Conservation (phyloP, 306 rosid genomes). For the Pterocarpus macrocarpus region DNA sequence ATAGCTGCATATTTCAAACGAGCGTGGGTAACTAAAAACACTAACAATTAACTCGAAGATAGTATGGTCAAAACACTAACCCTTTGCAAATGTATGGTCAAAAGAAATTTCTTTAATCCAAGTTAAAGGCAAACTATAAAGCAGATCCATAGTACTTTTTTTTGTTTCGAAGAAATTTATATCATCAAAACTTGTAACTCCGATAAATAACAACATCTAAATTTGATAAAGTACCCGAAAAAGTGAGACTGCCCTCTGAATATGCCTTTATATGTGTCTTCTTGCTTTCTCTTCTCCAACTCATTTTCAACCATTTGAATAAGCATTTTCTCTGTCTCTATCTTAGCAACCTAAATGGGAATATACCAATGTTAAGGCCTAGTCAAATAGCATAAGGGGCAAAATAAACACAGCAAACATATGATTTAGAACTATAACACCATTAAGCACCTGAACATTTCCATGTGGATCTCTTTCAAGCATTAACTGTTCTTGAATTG, state of each 20-base stretch:
- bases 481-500: conserved; percentile 96
- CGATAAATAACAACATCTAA: conserved; percentile 26
- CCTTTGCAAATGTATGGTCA: conserved; percentile 17
- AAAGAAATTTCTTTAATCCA: neutral
- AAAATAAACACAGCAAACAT: conserved; percentile 42
- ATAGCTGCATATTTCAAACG: conserved; percentile 63
- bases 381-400: conserved; percentile 28
- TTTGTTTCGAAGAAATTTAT: conserved; percentile 11
- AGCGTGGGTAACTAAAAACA: conserved; percentile 35
- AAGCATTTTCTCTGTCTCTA: conserved; percentile 99
- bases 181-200: conserved; percentile 37
- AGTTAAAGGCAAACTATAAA: conserved; percentile 9
- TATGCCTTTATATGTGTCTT: conserved; percentile 66
- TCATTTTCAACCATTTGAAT: conserved; percentile 98
- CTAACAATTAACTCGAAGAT: conserved; percentile 27
- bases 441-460: conserved; percentile 87
- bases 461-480: conserved; percentile 99
- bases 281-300: conserved; percentile 87
- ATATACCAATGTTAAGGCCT: conserved; percentile 39
- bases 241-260: conserved; percentile 96
- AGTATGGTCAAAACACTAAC: neutral
- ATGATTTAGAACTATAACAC: conserved; percentile 17
- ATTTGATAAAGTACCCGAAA: conserved; percentile 77
- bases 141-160: neutral
- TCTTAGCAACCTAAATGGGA: conserved; percentile 83